A percentile compares a stretch with the other conserved stretches of the same genome.
These are phyloP conservation scores for Funneliformis mosseae DNA, from an alignment of 192 early-diverging fungal genomes.

Conservation along the genomic window DNA sequence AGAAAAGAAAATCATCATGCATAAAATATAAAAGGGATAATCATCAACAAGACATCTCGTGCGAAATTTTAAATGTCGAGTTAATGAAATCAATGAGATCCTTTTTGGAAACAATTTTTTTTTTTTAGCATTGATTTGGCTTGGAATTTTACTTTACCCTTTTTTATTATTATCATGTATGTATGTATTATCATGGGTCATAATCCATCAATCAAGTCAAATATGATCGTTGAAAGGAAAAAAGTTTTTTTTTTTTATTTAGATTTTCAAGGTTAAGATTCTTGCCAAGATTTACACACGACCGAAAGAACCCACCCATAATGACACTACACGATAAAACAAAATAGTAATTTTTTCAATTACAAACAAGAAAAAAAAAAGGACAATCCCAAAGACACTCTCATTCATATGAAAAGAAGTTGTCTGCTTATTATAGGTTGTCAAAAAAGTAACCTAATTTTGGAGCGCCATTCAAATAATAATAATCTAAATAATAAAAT, in stretches of 20 bases:
- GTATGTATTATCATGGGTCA: too few relatives aligned
- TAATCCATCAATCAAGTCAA: too few relatives aligned
- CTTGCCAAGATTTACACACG: too few relatives aligned
- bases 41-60: not conserved
- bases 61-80: too few relatives aligned
- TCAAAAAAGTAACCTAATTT: not conserved
- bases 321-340: not conserved
- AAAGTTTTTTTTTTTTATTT: too few relatives aligned
- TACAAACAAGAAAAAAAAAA: not conserved
- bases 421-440: not conserved
- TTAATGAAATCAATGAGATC: too few relatives aligned
- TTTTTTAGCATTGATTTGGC: not conserved
- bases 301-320: too few relatives aligned
- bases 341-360: not conserved
- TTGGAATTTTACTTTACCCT: too few relatives aligned
- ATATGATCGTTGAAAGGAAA: too few relatives aligned
- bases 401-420: not conserved
- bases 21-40: not conserved
- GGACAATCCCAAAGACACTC: not conserved
- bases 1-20: not conserved
- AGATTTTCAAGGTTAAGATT: too few relatives aligned
- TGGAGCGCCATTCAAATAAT: not conserved
- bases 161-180: too few relatives aligned
- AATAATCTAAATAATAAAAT: not conserved
- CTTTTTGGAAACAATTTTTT: not conserved